Evolutionary conservation across 108 stramenopile species (phyloP).

Genomic region (Chaetoceros tenuissimus): DNA sequence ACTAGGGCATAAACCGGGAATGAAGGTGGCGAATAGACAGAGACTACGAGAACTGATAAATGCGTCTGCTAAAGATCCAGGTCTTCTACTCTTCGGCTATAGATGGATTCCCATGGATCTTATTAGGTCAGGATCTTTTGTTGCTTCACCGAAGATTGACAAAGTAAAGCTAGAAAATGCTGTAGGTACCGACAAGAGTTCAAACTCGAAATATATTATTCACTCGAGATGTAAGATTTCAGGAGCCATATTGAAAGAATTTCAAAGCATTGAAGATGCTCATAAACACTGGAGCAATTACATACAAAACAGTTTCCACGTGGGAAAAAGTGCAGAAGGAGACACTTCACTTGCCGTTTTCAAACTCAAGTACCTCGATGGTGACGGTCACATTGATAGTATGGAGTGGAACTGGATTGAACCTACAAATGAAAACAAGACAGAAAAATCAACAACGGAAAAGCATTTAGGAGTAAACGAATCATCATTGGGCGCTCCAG

Average conservation of each 20-base stretch:
- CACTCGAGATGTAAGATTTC: constrained; percentile 15
- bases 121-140: constrained; percentile 34
- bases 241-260: constrained; percentile 32
- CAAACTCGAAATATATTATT: constrained; percentile 5
- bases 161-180: not conserved
- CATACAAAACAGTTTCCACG: constrained; percentile 6
- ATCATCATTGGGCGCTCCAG: too few species aligned
- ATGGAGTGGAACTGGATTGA: constrained; percentile 47
- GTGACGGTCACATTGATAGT: constrained; percentile 35
- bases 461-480: too few species aligned
- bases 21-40: constrained; percentile 12
- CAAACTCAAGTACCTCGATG: constrained; percentile 32
- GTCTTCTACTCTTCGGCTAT: constrained; percentile 53
- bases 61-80: constrained; percentile 19
- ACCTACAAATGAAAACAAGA: too few species aligned
- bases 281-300: constrained; percentile 50
- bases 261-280: constrained; percentile 45
- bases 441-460: not conserved
- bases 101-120: constrained; percentile 59
- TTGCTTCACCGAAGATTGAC: not conserved
- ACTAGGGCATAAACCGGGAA: constrained; percentile 52
- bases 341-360: constrained; percentile 20
- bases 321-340: constrained; percentile 4
- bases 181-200: constrained; percentile 4
- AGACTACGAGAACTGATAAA: constrained; percentile 20